Base-by-base conservation (phyloP, 257 asterid species). In the Coffea canephora region DNA sequence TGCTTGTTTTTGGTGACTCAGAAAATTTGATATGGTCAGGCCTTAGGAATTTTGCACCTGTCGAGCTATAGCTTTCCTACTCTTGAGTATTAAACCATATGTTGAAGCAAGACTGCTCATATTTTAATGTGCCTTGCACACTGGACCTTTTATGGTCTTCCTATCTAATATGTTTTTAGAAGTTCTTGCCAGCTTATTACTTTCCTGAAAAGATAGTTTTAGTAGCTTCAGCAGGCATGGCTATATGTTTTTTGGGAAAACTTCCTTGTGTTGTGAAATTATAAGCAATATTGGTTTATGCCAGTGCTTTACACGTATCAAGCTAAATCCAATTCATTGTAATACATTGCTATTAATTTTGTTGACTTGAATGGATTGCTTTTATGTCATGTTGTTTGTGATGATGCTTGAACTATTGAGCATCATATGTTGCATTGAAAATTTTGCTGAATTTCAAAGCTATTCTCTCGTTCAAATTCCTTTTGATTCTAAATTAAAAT, bases 401-500 rank as follows among this genome's bases (percentile, higher is more conserved):
- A 59, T 70, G 84, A 76, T 34, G 69, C 43, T 73, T 71, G 67
- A 31, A 31, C 25, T 46, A 18, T 46, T 34, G 27, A 27, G 25
- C 62, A 45, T 48, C 12, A 46, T 34, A 16, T 54, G 25, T 69
- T 23, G 36, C 54, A 0, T 8, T 0, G 14, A 11, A 62, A 36
- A 52, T 59, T 45, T 61, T 55, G n/a, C 45, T 43, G 43, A 0
- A 69, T 70, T 57, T 48, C 14, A 18, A 59, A 59, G 19, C 39
- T 41, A 8, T 61, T 71, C 41, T 9, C 14, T 25, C 6, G 41
- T 59, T 59, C 1, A 19, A 23, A 41, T 45, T 74, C 78, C 52
- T 48, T 5, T 34, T 62, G 70, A 4, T 75, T 67, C 73, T 83
- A 27, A 43, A 11, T 31, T 71, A 83, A 39, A 39, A 48, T 73